A percentile compares a stretch with the other conserved stretches of the same genome.
Conservation (phyloP, 306 rosid genomes). For the Leucaena leucocephala region DNA sequence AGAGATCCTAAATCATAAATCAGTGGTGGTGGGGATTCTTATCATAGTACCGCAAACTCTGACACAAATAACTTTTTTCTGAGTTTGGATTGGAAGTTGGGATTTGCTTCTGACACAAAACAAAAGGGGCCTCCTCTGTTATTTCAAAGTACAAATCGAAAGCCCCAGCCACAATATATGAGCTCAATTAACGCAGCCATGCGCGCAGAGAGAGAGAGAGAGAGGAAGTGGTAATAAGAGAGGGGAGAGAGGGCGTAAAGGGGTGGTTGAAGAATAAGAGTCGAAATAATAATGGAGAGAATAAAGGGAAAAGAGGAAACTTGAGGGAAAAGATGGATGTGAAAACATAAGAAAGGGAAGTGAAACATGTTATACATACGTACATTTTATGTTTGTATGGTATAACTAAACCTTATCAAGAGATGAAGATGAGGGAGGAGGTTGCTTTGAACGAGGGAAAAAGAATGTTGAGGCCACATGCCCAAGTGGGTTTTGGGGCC, state of each 20-base stretch:
- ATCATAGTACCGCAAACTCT: constrained; percentile 10
- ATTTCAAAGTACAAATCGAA: not conserved
- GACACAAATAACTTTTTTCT: constrained; percentile 4
- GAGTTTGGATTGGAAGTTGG: not conserved
- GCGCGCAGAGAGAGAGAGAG: not conserved
- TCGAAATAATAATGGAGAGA: constrained; percentile 6
- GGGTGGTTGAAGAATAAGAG: not conserved
- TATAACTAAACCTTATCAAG: not conserved
- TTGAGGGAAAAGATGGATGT: not conserved
- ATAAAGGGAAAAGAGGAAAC: constrained; percentile 6
- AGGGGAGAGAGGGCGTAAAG: not conserved
- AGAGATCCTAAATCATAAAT: not conserved
- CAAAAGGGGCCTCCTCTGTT: constrained; percentile 4
- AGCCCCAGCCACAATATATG: not conserved
- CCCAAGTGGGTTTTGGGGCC: constrained; percentile 11
- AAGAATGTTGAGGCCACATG: constrained; percentile 18
- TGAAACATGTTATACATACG: not conserved
- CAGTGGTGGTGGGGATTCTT: not conserved
- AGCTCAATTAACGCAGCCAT: no score
- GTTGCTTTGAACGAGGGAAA: constrained; percentile 17
- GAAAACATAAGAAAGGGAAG: not conserved
- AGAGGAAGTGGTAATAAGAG: not conserved
- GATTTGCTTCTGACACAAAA: constrained; percentile 19
- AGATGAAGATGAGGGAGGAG: not conserved
- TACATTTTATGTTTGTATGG: not conserved